phyloP scores from a whole-genome alignment of 2,329 filamentous ascomycete species.

The Thelonectria olida region DNA sequence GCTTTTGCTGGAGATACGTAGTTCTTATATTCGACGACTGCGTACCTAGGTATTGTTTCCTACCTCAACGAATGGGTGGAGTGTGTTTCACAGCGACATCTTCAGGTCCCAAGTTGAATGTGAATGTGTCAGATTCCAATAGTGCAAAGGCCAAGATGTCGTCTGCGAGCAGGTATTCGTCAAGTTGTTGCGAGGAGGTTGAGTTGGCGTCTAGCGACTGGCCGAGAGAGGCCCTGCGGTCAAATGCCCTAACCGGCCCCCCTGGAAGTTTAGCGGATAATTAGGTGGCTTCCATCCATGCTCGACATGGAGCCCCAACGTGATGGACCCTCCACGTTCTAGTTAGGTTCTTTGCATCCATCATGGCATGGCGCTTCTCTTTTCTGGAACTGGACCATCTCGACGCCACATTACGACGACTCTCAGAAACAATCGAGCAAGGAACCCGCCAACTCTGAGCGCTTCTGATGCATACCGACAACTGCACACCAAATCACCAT shows the following conservation, averaged over 20 bases:
- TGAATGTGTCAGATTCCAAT: not conserved
- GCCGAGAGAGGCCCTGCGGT: not conserved
- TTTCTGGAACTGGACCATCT: too few species aligned
- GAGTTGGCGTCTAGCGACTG: not conserved
- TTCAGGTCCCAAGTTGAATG: too few species aligned
- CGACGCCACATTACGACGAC: slow-evolving; percentile 13
- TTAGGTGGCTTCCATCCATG: too few species aligned
- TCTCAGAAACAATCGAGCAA: not conserved
- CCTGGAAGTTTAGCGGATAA: too few species aligned
- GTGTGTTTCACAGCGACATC: too few species aligned
- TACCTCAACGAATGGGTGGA: too few species aligned
- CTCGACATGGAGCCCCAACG: too few species aligned
- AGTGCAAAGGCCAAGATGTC: not conserved
- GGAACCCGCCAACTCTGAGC: not conserved
- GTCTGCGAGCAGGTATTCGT: not conserved
- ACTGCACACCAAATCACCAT: not conserved
- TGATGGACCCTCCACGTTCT: too few species aligned
- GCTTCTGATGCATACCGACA: too few species aligned
- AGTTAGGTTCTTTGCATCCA: too few species aligned
- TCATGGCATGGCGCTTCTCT: not conserved
- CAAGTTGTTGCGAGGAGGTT: not conserved
- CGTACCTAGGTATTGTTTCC: too few species aligned
- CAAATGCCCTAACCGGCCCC: too few species aligned
- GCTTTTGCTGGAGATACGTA: not conserved
- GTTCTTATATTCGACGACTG: not conserved